These are phyloP conservation scores for Auricularia auricula-judae DNA, from an alignment of 768 basidiomycete species.

Conservation along the genomic window DNA sequence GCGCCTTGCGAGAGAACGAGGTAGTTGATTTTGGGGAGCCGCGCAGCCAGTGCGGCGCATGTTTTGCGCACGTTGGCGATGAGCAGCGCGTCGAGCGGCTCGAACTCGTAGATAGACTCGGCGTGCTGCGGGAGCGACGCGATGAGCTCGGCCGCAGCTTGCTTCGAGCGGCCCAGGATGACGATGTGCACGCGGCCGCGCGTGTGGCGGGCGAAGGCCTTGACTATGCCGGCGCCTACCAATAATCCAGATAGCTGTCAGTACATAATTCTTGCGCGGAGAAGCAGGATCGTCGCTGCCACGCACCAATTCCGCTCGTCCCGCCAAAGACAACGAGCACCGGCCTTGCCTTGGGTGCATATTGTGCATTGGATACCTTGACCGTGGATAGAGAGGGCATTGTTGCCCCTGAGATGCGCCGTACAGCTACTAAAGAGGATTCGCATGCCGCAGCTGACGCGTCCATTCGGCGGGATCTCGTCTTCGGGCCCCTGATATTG, in stretches of 20 bases:
- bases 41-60: neutral
- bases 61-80: slow-evolving; percentile 1
- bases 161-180: neutral
- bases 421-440: too few species aligned
- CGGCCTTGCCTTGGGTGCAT: neutral
- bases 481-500: too few species aligned
- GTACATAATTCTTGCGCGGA: too few species aligned
- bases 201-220: neutral
- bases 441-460: too few species aligned
- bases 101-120: slow-evolving; percentile 5
- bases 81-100: slow-evolving; percentile 5
- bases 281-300: too few species aligned
- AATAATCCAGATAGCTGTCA: neutral
- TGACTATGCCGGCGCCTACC: neutral
- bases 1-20: slow-evolving; percentile 37
- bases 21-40: slow-evolving; percentile 39
- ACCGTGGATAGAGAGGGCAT: slow-evolving; percentile 10
- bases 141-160: neutral
- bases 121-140: neutral
- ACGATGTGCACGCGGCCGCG: neutral
- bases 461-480: too few species aligned
- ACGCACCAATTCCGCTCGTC: slow-evolving; percentile 3
- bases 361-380: slow-evolving; percentile 2
- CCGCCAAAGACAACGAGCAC: slow-evolving; percentile 8
- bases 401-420: neutral